Evolutionary conservation across 148 eudicot genomes (phyloP).

Genomic region (Rhododendron simsii): DNA sequence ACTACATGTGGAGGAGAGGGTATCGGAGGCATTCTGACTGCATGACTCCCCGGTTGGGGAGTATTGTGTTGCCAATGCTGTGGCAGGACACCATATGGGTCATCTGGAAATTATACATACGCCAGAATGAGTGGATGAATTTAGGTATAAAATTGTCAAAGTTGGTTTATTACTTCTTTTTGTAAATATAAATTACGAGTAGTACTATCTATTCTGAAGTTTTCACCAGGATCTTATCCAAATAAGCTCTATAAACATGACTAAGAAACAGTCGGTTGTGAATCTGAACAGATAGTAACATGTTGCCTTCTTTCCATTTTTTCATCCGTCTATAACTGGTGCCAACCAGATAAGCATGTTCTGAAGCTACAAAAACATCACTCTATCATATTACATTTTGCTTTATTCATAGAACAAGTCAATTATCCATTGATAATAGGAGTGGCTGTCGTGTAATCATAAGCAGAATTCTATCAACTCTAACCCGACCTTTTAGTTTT

Average conservation of each 20-base stretch:
- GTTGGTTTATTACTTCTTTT: not conserved
- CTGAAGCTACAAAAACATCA: not conserved
- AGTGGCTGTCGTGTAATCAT: not conserved
- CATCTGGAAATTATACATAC: conserved; percentile 41
- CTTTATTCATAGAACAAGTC: not conserved
- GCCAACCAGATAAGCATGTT: conserved; percentile 1
- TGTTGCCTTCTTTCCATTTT: not conserved
- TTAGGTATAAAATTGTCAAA: not conserved
- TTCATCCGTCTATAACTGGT: not conserved
- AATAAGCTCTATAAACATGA: not conserved
- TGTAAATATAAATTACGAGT: not conserved
- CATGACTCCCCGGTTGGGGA: conserved; percentile 59
- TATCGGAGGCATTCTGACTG: conserved; percentile 43
- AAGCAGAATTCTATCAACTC: not conserved
- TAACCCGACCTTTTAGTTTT: not conserved
- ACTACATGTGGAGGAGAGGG: conserved; percentile 51
- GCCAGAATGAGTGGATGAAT: not conserved
- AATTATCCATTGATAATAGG: not conserved
- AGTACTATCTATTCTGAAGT: not conserved
- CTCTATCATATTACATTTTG: not conserved
- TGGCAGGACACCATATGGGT: conserved; percentile 49
- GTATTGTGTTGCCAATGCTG: conserved; percentile 82
- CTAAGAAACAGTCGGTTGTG: not conserved
- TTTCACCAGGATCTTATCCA: not conserved
- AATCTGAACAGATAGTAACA: not conserved